These are phyloP conservation scores for Aspergillus sp. DNA, from an alignment of 2,329 filamentous ascomycete species.

Conservation along the genomic window DNA sequence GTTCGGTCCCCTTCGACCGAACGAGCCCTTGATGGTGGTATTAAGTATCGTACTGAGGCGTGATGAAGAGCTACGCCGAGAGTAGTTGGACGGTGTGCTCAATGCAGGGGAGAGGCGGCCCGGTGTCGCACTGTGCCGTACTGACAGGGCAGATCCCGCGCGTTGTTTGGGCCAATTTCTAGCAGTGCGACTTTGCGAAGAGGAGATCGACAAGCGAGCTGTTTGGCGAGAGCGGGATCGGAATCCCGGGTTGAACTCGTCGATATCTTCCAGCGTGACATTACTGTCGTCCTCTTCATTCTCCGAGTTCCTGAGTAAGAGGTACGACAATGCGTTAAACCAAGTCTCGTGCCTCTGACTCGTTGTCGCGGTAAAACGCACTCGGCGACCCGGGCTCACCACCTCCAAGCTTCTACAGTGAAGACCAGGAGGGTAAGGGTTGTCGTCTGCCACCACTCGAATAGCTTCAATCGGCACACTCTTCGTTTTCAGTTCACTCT, in stretches of 20 bases:
- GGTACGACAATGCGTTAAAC: slow-evolving; percentile 95
- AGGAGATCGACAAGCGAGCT: slow-evolving; percentile 66
- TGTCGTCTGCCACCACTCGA: slow-evolving; percentile 87
- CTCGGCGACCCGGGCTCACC: slow-evolving; percentile 78
- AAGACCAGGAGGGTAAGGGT: slow-evolving; percentile 89
- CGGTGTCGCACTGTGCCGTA: slow-evolving; percentile 35
- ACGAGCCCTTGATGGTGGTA: slow-evolving; percentile 48
- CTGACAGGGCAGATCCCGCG: slow-evolving; percentile 37
- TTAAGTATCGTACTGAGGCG: slow-evolving; percentile 49
- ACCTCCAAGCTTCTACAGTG: slow-evolving; percentile 92
- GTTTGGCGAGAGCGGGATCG: slow-evolving; percentile 55
- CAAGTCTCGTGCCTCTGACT: slow-evolving; percentile 95
- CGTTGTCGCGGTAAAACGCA: slow-evolving; percentile 94
- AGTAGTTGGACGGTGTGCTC: slow-evolving; percentile 30
- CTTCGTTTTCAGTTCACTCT: slow-evolving; percentile 75
- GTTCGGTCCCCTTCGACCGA: slow-evolving; percentile 44
- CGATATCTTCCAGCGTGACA: slow-evolving; percentile 59
- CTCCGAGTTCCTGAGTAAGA: slow-evolving; percentile 71
- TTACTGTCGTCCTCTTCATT: slow-evolving; percentile 55
- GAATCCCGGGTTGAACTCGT: slow-evolving; percentile 78
- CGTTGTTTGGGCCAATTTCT: slow-evolving; percentile 61
- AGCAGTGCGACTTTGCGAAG: slow-evolving; percentile 72
- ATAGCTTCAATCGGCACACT: slow-evolving; percentile 93
- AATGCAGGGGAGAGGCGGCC: slow-evolving; percentile 35
- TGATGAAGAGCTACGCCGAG: slow-evolving; percentile 44